Percentiles rank a stretch among this genome's conserved stretches.
These are phyloP conservation scores for Metschnikowia colocasiae DNA, from an alignment of 805 yeast genomes.

Conservation along the genomic window DNA sequence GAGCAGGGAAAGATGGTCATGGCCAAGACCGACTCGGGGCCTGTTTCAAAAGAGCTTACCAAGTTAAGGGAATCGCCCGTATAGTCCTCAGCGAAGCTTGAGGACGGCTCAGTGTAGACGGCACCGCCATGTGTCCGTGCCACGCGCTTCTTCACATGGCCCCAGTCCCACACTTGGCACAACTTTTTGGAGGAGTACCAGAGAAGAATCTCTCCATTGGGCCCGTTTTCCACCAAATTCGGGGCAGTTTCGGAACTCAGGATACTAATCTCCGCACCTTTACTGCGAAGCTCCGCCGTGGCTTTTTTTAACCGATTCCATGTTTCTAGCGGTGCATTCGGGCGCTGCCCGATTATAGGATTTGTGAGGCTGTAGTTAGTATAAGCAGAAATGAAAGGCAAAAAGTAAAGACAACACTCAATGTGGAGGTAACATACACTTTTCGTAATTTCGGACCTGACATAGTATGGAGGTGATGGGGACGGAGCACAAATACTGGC, in stretches of 20 bases:
- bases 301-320: conserved; percentile 41
- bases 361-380: conserved; percentile 26
- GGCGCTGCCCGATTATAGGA: conserved; percentile 34
- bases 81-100: conserved; percentile 4
- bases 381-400: background rate
- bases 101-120: background rate
- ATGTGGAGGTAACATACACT: background rate
- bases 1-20: conserved; percentile 10
- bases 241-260: background rate
- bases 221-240: conserved; percentile 25
- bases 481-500: no score
- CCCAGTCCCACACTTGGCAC: conserved; percentile 38
- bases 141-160: background rate
- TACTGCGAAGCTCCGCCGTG: conserved; percentile 7
- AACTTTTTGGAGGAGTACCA: conserved; percentile 18
- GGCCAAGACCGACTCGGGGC: conserved; percentile 11
- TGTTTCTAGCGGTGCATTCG: conserved; percentile 40
- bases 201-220: conserved; percentile 31
- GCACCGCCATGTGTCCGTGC: background rate
- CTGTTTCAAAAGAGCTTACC: conserved; percentile 5
- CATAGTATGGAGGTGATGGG: no score
- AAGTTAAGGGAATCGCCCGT: conserved; percentile 11
- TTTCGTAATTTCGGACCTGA: background rate
- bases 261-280: background rate
- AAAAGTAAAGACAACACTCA: background rate